These are phyloP conservation scores for Papilionanthe hybrid DNA, from an alignment of 116 monocot genomes.

Conservation along the genomic window DNA sequence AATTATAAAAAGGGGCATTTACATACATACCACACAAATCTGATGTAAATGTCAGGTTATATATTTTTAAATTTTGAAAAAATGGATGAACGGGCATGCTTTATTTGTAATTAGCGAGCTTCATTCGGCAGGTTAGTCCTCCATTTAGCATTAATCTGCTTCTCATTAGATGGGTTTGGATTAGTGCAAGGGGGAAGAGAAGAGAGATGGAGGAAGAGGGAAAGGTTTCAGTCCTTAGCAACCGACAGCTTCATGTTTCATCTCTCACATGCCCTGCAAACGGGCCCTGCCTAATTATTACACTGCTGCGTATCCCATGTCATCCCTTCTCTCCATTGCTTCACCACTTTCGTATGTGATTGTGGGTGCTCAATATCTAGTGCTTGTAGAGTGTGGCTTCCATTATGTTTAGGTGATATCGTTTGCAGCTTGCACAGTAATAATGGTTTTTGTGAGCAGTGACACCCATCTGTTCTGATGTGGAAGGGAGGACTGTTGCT, in stretches of 20 bases:
- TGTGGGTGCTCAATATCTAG: not conserved
- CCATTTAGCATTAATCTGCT: too few species aligned
- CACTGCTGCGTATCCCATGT: not conserved
- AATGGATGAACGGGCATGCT: not conserved
- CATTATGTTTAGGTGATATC: not conserved
- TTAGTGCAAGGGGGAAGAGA: too few species aligned
- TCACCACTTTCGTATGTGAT: not conserved
- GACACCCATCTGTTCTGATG: not conserved
- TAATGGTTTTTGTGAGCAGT: not conserved
- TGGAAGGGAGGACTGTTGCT: too few species aligned
- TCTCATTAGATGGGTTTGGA: not conserved
- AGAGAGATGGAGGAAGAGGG: not conserved
- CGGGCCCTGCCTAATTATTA: constrained; percentile 8
- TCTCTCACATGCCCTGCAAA: constrained; percentile 25
- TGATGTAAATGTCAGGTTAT: too few species aligned
- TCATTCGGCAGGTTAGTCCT: too few species aligned
- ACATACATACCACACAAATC: too few species aligned
- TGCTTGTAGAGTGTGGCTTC: not conserved
- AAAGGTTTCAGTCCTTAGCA: constrained; percentile 12
- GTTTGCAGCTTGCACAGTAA: not conserved
- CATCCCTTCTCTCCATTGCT: not conserved
- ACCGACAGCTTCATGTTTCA: constrained; percentile 28
- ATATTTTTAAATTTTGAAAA: too few species aligned
- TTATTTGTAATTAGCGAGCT: too few species aligned
- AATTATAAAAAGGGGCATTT: too few species aligned